Conservation (phyloP, 495 filamentous ascomycete genomes). For the Astrocystis sublimbata region DNA sequence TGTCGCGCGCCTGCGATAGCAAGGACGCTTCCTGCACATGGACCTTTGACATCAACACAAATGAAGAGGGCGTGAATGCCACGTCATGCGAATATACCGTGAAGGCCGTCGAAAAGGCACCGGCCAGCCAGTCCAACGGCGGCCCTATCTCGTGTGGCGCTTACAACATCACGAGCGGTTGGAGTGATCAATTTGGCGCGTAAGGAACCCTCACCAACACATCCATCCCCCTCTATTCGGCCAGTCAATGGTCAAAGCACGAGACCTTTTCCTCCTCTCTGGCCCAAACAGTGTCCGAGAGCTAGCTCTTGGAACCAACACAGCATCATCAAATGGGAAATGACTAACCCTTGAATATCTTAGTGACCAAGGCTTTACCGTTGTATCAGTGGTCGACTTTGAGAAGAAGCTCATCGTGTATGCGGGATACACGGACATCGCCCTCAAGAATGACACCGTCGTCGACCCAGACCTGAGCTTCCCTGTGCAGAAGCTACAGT, state of each 20-base stretch:
- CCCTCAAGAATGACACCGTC: conserved; percentile 43
- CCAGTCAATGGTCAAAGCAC: too few relatives aligned
- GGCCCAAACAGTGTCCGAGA: not conserved
- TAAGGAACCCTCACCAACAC: not conserved
- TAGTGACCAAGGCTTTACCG: conserved; percentile 53
- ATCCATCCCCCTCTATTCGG: too few relatives aligned
- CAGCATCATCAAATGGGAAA: not conserved
- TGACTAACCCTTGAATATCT: not conserved
- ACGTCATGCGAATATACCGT: conserved; percentile 44
- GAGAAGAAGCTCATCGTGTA: conserved; percentile 44
- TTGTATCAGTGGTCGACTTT: conserved; percentile 50
- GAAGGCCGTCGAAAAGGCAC: conserved; percentile 25
- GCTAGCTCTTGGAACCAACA: not conserved
- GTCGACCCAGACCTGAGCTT: conserved; percentile 59
- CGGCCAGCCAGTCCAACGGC: conserved; percentile 44
- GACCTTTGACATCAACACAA: conserved; percentile 49
- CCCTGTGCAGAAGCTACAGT: conserved; percentile 43
- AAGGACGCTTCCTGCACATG: conserved; percentile 49
- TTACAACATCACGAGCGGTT: conserved; percentile 51
- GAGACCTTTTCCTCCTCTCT: too few relatives aligned
- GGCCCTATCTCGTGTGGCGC: conserved; percentile 45
- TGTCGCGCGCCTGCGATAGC: conserved; percentile 51
- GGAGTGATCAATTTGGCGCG: not conserved
- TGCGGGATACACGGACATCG: conserved; percentile 45
- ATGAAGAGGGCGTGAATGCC: conserved; percentile 26